These are phyloP conservation scores for Exutisphaerella laricina DNA, from an alignment of 2,329 filamentous ascomycete species.

Conservation along the genomic window DNA sequence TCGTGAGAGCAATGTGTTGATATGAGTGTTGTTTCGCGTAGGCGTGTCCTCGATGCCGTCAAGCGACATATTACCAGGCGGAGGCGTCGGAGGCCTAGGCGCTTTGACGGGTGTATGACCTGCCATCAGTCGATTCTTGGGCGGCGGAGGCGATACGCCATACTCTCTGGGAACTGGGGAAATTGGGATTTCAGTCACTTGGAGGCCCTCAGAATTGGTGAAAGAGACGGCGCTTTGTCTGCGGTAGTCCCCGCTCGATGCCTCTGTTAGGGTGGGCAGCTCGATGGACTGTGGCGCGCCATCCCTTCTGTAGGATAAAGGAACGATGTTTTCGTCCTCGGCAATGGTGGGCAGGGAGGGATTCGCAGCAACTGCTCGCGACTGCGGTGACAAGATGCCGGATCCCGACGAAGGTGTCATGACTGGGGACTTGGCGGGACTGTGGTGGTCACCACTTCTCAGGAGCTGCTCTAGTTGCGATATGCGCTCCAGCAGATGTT, in stretches of 20 bases:
- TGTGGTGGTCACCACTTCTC: conserved; percentile 23
- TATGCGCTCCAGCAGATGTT: conserved; percentile 31
- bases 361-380: conserved; percentile 18
- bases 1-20: conserved; percentile 29
- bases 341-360: conserved; percentile 30
- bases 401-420: conserved; percentile 25
- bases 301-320: conserved; percentile 23
- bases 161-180: conserved; percentile 19
- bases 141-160: conserved; percentile 30
- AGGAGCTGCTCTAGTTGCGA: conserved; percentile 32
- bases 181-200: conserved; percentile 30
- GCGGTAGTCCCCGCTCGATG: conserved; percentile 14
- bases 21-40: conserved; percentile 33
- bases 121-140: conserved; percentile 27
- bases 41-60: conserved; percentile 34
- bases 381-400: conserved; percentile 20
- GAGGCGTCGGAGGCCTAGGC: conserved; percentile 28
- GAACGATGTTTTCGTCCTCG: conserved; percentile 29
- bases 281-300: conserved; percentile 25
- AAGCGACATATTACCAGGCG: conserved; percentile 22
- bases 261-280: conserved; percentile 16
- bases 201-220: conserved; percentile 21
- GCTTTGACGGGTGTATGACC: conserved; percentile 33
- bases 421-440: conserved; percentile 34
- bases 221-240: conserved; percentile 23